Base-by-base conservation (phyloP, 2,329 filamentous ascomycete genomes). In the Immersiporthe knoxdaviesiana region DNA sequence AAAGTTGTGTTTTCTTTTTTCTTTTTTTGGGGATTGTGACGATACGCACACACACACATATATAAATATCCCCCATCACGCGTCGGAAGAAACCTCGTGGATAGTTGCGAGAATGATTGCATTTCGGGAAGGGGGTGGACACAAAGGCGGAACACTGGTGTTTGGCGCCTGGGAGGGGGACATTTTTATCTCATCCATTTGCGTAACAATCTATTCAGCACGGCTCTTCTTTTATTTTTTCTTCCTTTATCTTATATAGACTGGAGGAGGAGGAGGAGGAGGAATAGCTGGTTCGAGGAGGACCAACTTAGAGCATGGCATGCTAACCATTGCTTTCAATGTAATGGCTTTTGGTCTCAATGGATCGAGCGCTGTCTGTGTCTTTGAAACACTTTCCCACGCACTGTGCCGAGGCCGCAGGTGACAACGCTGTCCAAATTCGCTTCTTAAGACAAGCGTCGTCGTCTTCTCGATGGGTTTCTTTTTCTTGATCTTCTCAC, bases 81-180 rank as follows among this genome's bases (percentile, higher is more conserved):
- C 70, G 37, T 44, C 44, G 61, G n/a, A 56, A 35, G 35, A 35
- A 56, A 62, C 60, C 50, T 63, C 44, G 61, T 69, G 70, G 70
- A 63, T 65, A 69, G 59, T 62, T 65, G 63, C 67, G 56, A 62
- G 35, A 47, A 59, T 65, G 67, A 58, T 50, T 67, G 67, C 64
- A 71, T 69, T 69, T 69, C 37, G 44, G 67, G 39, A 65, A 24
- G 32, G 27, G 39, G 39, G n/a, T 16, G 65, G 39, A 61, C 41
- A 62, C 41, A 63, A 63, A 30, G 39, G 41, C n/a, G 27, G 65
- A 61, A 62, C 41, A 54, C 32, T 62, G 67, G 67, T 71, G 67
- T 71, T 71, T 65, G 70, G 70, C 70, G 70, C 67, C 64, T 54
- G 61, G 44, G 70, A 61, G 68, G 56, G 35, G 35, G 35, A 8